Conservation (phyloP, 1,284 basidiomycete species). For the Rhodotorula sp. region DNA sequence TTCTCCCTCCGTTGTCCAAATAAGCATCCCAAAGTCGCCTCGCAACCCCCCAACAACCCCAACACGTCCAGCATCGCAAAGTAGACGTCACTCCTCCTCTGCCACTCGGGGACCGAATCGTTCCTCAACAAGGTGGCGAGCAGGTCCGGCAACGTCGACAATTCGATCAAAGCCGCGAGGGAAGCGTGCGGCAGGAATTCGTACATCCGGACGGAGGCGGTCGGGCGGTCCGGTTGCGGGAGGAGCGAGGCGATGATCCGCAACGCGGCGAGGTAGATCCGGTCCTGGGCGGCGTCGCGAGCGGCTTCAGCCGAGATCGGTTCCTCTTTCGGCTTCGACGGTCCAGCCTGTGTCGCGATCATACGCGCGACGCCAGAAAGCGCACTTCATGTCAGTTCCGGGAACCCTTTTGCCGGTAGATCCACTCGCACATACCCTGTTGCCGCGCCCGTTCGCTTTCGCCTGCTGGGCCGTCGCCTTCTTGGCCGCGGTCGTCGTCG, state of each 20-base stretch:
- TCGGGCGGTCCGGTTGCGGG: conserved; percentile 18
- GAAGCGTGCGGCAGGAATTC: conserved; percentile 58
- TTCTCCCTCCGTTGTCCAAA: conserved; percentile 54
- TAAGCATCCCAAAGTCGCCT: conserved; percentile 56
- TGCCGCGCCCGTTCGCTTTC: background rate
- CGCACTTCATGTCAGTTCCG: too few species aligned
- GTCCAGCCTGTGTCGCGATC: too few species aligned
- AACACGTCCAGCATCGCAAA: conserved; percentile 56
- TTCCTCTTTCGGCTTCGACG: too few species aligned
- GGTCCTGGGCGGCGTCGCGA: conserved; percentile 8
- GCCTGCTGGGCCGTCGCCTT: background rate
- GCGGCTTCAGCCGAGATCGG: background rate
- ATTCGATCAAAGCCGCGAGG: conserved; percentile 52
- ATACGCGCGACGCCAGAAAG: too few species aligned
- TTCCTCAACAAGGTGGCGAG: conserved; percentile 57
- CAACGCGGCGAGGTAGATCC: conserved; percentile 3
- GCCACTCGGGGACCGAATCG: conserved; percentile 61
- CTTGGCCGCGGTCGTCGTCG: background rate
- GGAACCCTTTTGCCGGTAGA: too few species aligned
- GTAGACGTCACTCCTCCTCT: conserved; percentile 55
- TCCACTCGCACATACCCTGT: background rate
- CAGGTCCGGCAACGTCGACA: conserved; percentile 49
- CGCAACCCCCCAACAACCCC: conserved; percentile 57
- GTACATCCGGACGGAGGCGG: conserved; percentile 42
- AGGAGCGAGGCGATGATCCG: conserved; percentile 9